Base-by-base conservation (phyloP, 1,284 basidiomycete genomes). In the Mycena sp. region DNA sequence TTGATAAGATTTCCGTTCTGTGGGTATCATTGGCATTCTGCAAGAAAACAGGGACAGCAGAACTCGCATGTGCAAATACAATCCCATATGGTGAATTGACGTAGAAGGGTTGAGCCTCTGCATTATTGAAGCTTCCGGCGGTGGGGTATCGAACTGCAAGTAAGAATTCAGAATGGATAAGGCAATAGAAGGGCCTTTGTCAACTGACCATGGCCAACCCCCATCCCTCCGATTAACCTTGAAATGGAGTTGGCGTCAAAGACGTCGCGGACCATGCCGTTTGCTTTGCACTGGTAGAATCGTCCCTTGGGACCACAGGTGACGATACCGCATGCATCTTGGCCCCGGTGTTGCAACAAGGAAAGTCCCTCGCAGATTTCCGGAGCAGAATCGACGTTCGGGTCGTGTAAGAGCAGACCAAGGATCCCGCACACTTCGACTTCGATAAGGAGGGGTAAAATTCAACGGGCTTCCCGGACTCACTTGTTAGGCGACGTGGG, bases 31-130 rank as follows among this genome's bases (percentile, higher is more conserved):
- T 19, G 68, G 64, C 19, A n/a, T n/a, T n/a, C n/a, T 38, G 37
- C 21, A 52, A 37, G 32, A 16, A 55, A 57, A 23, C 43, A 46
- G 11, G 11, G 28, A 51, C 45, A 51, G 43, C 55, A 35, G 9
- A 26, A 81, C 92, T 70, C 74, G 96, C 96, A 84, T 99, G 98
- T 32, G 95, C 97, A 76, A 99, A 94, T 64, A 96, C 95, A 74
- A 99, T 98, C 61, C 98, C 98, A 76, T 98, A 98, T 10, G 98
- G 98, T 21, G 95, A 97, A 83, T 99, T 99, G 72, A 99, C 98
- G 78, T 99, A 99, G 86, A 99, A 99, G 2, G 98, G 98, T 76
- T 99, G 98, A 5, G 98, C 96, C 78, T 99, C 98, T n/a, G 96
- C 92, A 71, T 98, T 93, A 63, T 96, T 94, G 58, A 96, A 98